Conservation (phyloP, 306 rosid genomes). For the Hippophae gyantsensis region DNA sequence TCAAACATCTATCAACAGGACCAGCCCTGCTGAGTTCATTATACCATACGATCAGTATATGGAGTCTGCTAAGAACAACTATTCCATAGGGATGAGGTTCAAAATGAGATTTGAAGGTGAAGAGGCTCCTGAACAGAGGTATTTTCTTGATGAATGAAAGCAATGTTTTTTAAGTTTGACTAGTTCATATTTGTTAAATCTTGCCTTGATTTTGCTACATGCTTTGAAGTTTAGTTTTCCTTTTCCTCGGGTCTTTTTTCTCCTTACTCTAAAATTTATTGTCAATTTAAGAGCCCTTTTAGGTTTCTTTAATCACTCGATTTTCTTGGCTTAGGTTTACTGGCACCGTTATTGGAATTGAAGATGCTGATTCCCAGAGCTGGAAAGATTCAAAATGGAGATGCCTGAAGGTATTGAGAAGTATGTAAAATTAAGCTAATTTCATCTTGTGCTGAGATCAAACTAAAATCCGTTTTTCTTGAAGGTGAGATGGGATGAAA, state of each 20-base stretch:
- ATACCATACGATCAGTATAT: constrained; percentile 81
- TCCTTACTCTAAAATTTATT: neutral
- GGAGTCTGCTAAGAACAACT: constrained; percentile 63
- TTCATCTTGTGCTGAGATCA: neutral
- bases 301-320: neutral
- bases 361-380: constrained; percentile 58
- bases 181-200: no score
- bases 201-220: no score
- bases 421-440: neutral
- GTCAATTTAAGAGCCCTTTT: neutral
- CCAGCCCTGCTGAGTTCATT: constrained; percentile 87
- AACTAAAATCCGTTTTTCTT: constrained; percentile 11
- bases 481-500: constrained; percentile 98
- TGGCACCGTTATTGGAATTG: constrained; percentile 81
- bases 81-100: constrained; percentile 88
- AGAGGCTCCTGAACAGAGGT: constrained; percentile 99
- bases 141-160: neutral
- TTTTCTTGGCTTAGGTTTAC: constrained; percentile 48
- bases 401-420: constrained; percentile 61
- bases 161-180: no score
- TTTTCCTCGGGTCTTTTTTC: no score
- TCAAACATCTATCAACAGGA: constrained; percentile 37
- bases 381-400: constrained; percentile 96
- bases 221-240: no score
- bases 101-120: constrained; percentile 96